Percentiles rank a stretch among this genome's conserved stretches.
phyloP scores from a whole-genome alignment of 78 protist species.

The Speleostelium caveatum region DNA sequence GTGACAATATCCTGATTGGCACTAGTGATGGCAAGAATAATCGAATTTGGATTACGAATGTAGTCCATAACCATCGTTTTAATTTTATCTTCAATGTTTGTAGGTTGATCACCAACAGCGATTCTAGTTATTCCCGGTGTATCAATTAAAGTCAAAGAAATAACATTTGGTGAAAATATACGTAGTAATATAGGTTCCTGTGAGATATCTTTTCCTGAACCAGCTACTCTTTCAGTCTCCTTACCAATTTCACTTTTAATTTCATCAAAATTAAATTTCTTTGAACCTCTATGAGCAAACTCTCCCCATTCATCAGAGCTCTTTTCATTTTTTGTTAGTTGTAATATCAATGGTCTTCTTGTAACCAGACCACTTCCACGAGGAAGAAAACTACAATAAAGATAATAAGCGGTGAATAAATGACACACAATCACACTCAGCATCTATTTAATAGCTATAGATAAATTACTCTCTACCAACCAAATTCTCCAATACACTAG shows the following conservation, averaged over 20 bases:
- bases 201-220: slow-evolving; percentile 85
- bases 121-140: slow-evolving; percentile 98
- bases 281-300: slow-evolving; percentile 89
- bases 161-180: slow-evolving; percentile 93
- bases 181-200: slow-evolving; percentile 91
- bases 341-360: slow-evolving; percentile 97
- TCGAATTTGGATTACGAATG: slow-evolving; percentile 86
- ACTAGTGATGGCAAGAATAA: slow-evolving; percentile 97
- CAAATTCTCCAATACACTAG: slow-evolving; percentile 94
- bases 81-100: slow-evolving; percentile 92
- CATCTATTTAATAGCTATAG: too few species aligned
- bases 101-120: slow-evolving; percentile 96
- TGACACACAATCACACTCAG: background rate
- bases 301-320: slow-evolving; percentile 86
- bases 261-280: slow-evolving; percentile 80
- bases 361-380: slow-evolving; percentile 98
- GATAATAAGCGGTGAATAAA: background rate
- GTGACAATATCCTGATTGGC: slow-evolving; percentile 97
- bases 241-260: slow-evolving; percentile 82
- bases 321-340: slow-evolving; percentile 74
- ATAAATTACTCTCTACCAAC: slow-evolving; percentile 94
- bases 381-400: slow-evolving; percentile 80
- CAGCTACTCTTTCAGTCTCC: slow-evolving; percentile 90
- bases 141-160: slow-evolving; percentile 98
- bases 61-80: slow-evolving; percentile 83